Percentiles rank a stretch among this genome's conserved stretches.
These are phyloP conservation scores for Medicago arabica DNA, from an alignment of 306 rosid species.

Conservation along the genomic window DNA sequence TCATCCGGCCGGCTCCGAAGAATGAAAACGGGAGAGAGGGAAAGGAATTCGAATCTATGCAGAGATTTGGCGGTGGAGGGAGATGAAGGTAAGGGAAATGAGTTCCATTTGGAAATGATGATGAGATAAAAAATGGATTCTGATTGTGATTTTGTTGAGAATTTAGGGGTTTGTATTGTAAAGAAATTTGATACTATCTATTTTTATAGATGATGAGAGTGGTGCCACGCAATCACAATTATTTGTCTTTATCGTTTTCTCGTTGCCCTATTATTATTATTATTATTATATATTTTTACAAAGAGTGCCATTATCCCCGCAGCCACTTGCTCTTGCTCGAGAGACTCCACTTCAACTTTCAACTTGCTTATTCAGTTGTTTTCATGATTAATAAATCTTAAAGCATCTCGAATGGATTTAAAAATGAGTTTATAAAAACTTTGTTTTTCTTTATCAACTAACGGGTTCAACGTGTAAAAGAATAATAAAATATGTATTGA, in stretches of 20 bases:
- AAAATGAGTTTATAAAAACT: too few species aligned
- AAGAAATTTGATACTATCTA: background rate
- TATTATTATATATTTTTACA: background rate
- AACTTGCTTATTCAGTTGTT: too few species aligned
- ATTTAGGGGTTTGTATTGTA: conserved; percentile 11
- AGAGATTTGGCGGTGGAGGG: background rate
- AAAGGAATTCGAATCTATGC: background rate
- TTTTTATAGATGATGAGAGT: conserved; percentile 13
- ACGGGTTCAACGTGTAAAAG: too few species aligned
- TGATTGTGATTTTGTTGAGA: background rate
- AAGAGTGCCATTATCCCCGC: background rate
- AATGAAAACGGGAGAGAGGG: background rate
- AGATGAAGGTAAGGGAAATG: background rate
- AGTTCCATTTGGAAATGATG: background rate
- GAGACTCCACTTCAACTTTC: too few species aligned
- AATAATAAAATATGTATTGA: too few species aligned
- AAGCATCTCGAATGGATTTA: too few species aligned
- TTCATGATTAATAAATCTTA: too few species aligned
- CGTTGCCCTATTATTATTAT: too few species aligned
- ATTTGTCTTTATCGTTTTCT: conserved; percentile 17
- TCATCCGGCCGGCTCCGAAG: conserved; percentile 44
- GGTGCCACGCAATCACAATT: conserved; percentile 23
- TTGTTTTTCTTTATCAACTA: too few species aligned
- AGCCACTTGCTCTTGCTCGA: background rate
- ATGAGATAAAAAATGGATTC: background rate